phyloP scores from a whole-genome alignment of 495 filamentous ascomycete genomes.

The Hyaloscypha variabilis region DNA sequence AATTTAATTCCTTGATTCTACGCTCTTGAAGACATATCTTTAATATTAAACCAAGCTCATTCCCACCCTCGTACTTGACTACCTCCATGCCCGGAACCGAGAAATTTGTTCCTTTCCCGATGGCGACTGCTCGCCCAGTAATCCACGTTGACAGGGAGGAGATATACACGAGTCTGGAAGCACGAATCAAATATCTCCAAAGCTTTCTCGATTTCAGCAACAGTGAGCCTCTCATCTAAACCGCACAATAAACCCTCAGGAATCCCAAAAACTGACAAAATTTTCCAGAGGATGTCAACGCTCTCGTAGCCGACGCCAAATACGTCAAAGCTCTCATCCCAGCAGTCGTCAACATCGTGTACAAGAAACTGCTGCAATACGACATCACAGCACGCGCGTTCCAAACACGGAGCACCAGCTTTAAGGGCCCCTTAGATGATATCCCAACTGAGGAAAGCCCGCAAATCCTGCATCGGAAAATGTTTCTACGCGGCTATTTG shows the following conservation, averaged over 20 bases:
- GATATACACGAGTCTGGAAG: conserved; percentile 67
- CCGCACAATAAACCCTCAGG: background rate
- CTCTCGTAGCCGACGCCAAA: conserved; percentile 63
- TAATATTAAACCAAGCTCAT: background rate
- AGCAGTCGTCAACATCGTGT: conserved; percentile 74
- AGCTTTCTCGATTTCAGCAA: conserved; percentile 67
- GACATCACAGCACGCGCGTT: conserved; percentile 77
- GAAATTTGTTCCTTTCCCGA: background rate
- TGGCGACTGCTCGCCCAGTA: conserved; percentile 36
- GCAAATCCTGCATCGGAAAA: conserved; percentile 74
- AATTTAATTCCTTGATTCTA: background rate
- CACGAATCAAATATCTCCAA: conserved; percentile 69
- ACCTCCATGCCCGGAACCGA: background rate
- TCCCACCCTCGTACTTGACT: background rate
- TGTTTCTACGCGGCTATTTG: conserved; percentile 73
- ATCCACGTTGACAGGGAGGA: conserved; percentile 70
- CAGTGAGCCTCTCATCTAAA: background rate
- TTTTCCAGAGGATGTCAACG: conserved; percentile 56
- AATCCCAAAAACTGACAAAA: background rate
- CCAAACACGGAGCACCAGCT: conserved; percentile 65
- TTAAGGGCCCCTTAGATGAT: conserved; percentile 63
- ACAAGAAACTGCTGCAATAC: conserved; percentile 71
- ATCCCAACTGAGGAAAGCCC: conserved; percentile 64
- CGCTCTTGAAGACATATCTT: background rate
- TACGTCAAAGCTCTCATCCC: conserved; percentile 78